Evolutionary conservation across 2,329 filamentous ascomycete genomes (phyloP), one percentile per base, ranked within the genome.

Genomic region (Ceratocystis destructans): DNA sequence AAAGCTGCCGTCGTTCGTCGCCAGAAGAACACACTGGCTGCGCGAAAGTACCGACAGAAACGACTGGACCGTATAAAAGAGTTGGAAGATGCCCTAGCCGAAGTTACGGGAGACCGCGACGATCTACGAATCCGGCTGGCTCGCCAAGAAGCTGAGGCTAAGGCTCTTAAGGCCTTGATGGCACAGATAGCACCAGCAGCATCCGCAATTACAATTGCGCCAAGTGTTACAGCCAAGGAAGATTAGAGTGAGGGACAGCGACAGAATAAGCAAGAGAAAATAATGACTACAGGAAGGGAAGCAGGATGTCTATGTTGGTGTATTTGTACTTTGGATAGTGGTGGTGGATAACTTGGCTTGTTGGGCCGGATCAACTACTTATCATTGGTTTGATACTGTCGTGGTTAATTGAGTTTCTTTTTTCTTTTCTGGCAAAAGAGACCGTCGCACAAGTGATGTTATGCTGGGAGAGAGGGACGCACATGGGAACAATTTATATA

Each of bases 31-130:
- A 89, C 86, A 15, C 79, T 87, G 69, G 86, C 87, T n/a, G 87
- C 87, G 37, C 81, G 85, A 69, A 85, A 86, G 69, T 89, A 88
- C 72, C 83, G 87, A 31, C 86, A 89, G 73, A 87, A 87, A 73
- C 83, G 85, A 59, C 79, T 88, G 44, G 86, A 89, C 70, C 83
- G 85, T 69, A 82, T 88, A 73, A 76, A 75, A 31, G 81, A 83
- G 68, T 78, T 89, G 41, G 86, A 89, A 73, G 73, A 76, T 7
- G 80, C 82, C 22, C 75, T 89, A 53, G 80, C 79, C 61, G 78
- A 81, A 55, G 80, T 85, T 71, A 82, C 81, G 67, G 74, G 78
- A 61, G 86, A 89, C 71, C 76, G 85, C 20, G 86, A 89, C 70
- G 83, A 83, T 17, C 73, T 88, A 70, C 82, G 80, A 65, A 75